These are phyloP conservation scores for Kuraishia hungarica DNA, from an alignment of 805 yeast species.

Conservation along the genomic window DNA sequence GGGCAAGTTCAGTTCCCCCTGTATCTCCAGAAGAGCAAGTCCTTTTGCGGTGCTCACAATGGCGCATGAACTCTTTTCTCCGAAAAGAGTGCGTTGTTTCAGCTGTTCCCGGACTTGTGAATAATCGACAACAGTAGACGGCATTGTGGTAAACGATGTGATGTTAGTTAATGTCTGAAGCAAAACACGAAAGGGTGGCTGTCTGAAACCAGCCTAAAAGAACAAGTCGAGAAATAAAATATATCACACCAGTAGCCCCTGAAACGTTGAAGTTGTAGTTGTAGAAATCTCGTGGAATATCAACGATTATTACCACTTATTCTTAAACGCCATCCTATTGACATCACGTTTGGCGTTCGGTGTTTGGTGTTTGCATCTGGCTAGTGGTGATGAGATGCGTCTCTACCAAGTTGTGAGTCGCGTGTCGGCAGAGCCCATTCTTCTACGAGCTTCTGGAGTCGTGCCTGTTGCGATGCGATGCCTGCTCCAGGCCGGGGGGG, in stretches of 20 bases:
- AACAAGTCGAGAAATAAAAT: too few relatives aligned
- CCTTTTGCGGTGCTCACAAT: constrained; percentile 41
- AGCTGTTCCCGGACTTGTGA: constrained; percentile 10
- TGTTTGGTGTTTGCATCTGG: too few relatives aligned
- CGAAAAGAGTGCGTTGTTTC: background rate
- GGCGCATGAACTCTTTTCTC: background rate
- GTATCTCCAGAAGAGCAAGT: constrained; percentile 56
- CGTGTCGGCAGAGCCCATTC: background rate
- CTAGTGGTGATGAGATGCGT: too few relatives aligned
- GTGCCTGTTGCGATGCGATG: background rate
- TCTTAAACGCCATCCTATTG: too few relatives aligned
- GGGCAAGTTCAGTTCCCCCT: constrained; percentile 59
- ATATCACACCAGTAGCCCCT: too few relatives aligned
- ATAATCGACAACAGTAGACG: constrained; percentile 12
- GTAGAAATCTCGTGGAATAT: too few relatives aligned
- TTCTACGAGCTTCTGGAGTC: background rate
- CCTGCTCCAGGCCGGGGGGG: background rate
- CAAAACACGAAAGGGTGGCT: background rate
- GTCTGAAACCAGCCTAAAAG: too few relatives aligned
- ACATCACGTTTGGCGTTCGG: too few relatives aligned
- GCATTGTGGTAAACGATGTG: constrained; percentile 11
- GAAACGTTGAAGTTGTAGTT: too few relatives aligned
- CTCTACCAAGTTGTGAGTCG: background rate
- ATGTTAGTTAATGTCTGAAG: background rate
- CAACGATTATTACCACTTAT: too few relatives aligned